Evolutionary conservation across 768 basidiomycete species (phyloP).

Genomic region (Pholiota molesta): DNA sequence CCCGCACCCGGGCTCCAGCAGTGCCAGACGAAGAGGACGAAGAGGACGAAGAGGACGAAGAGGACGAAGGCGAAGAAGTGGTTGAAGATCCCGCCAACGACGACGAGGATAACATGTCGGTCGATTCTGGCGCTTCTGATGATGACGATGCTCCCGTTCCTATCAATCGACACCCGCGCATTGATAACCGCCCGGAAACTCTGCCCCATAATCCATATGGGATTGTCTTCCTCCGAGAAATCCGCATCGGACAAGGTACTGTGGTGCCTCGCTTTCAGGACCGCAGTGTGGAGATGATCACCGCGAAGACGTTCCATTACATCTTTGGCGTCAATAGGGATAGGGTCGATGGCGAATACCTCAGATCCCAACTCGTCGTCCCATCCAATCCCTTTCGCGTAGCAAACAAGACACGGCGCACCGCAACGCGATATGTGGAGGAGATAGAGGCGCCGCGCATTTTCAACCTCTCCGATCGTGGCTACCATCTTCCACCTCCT

Average conservation of each 20-base stretch:
- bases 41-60: constrained; percentile 6
- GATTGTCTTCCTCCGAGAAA: constrained; percentile 13
- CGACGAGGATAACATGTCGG: background rate
- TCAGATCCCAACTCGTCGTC: background rate
- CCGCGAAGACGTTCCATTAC: background rate
- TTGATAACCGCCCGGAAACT: background rate
- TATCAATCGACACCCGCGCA: background rate
- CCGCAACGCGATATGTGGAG: background rate
- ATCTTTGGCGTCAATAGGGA: constrained; percentile 1
- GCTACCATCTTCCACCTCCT: background rate
- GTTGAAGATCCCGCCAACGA: background rate
- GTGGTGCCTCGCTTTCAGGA: constrained; percentile 11
- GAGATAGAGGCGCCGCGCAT: background rate
- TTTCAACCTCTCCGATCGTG: constrained; percentile 7
- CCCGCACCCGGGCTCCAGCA: background rate
- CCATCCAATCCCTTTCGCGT: background rate
- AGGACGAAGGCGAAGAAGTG: constrained; percentile 4
- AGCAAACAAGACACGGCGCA: constrained; percentile 5
- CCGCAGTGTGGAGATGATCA: background rate
- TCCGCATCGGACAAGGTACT: constrained; percentile 9
- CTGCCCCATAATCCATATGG: constrained; percentile 5
- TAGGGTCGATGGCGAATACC: background rate
- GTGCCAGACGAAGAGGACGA: background rate
- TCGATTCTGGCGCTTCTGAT: background rate
- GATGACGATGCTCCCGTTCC: background rate